Conservation (phyloP, 148 eudicot species). For the Polygonum aviculare region DNA sequence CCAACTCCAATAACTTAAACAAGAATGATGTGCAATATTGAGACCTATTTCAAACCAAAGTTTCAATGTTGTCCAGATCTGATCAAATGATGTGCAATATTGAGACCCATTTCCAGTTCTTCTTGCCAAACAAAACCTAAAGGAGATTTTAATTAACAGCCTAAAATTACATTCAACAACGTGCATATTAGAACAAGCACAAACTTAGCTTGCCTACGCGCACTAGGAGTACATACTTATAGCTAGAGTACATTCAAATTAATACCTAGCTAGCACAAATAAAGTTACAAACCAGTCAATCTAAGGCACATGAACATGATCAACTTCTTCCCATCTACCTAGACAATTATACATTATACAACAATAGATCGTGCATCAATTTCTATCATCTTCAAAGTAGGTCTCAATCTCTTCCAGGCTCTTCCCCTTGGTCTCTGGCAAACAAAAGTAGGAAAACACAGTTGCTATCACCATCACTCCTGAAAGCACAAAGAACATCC, state of each 20-base stretch:
- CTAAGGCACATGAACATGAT: neutral
- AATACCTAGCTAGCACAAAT: neutral
- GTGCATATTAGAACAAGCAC: neutral
- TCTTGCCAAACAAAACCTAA: neutral
- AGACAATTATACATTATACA: neutral
- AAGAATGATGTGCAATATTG: no score
- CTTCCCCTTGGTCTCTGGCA: constrained; percentile 83
- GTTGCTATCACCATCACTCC: constrained; percentile 58
- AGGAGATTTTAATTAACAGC: neutral
- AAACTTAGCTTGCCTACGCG: neutral
- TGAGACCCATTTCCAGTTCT: neutral
- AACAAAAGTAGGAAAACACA: constrained; percentile 51
- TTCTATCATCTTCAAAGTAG: constrained; percentile 36
- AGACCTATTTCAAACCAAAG: neutral
- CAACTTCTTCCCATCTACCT: neutral
- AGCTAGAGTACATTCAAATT: neutral
- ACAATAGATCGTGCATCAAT: neutral
- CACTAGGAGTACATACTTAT: no score
- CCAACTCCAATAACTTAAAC: no score
- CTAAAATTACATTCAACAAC: neutral
- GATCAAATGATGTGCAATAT: no score
- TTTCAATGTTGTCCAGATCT: no score
- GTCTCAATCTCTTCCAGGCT: constrained; percentile 63
- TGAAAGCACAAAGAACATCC: constrained; percentile 53
- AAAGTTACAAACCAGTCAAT: neutral